Evolutionary conservation across 345 rosid genomes (phyloP), one percentile per base, ranked within the genome.

Genomic region (Aegle marmelos): DNA sequence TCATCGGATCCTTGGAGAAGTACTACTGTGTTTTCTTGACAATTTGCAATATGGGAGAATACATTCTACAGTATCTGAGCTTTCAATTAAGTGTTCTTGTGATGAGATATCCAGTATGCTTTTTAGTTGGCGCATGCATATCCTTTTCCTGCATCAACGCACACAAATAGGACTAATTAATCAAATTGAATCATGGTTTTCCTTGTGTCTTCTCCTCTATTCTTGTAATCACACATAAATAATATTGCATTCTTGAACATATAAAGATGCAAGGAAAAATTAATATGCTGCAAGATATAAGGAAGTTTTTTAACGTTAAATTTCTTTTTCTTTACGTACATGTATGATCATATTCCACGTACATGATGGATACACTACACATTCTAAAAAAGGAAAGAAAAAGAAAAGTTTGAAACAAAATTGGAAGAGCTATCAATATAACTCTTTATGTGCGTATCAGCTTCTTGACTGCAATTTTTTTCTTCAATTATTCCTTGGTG

Each of bases 401-500:
- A 75, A 16, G n/a, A 53, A 76, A 53, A 60, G 64, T 7, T 50
- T 28, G 27, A 45, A 36, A 61, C 66, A 70, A 66, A 85, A 77
- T 70, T 78, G 76, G 77, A 25, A 21, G 73, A 75, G 48, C 36
- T 61, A 60, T 45, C 48, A 70, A 2, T 21, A 57, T 50, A 57
- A 9, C 25, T 25, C 28, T 71, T 61, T 45, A 14, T 45, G 57
- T 69, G 62, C 65, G 60, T 69, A 28, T 50, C 50, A 63, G 50
- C 6, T 45, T 77, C 72, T 53, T 1, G n/a, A n/a, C 69, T 45
- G 14, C 25, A 13, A 0, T 58, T 0, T 53, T 16, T 58, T 75
- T 81, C 82, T 81, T 83, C 82, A 88, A 72, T 90, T 90, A 74
- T 88, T 84, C 79, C 72, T 86, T 30, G 93, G 91, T 33, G 90